These are phyloP conservation scores for Dendrobium catenatum DNA, from an alignment of 106 monocot species.

Conservation along the genomic window DNA sequence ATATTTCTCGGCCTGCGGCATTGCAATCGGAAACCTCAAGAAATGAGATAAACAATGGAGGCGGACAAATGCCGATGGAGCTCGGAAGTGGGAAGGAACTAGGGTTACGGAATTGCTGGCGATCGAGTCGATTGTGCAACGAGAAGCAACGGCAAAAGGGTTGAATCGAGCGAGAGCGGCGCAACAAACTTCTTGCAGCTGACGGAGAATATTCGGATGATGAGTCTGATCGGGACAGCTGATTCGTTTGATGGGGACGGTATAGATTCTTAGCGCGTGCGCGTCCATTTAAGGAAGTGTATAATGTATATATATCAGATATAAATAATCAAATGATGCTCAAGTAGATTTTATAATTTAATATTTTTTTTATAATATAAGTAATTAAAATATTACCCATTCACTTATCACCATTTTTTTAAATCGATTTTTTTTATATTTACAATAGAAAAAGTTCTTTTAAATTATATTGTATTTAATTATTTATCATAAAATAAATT, in stretches of 20 bases:
- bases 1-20: neutral
- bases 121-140: neutral
- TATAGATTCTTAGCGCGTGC: neutral
- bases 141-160: neutral
- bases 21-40: neutral
- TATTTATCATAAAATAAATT: too few species aligned
- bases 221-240: neutral
- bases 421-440: too few species aligned
- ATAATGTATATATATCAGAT: too few species aligned
- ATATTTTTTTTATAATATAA: too few species aligned
- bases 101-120: neutral
- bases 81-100: neutral
- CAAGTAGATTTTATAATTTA: too few species aligned
- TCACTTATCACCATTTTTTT: too few species aligned
- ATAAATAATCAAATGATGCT: too few species aligned
- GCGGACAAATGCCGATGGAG: neutral
- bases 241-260: slow-evolving; percentile 1
- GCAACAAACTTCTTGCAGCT: neutral
- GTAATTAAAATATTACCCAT: too few species aligned
- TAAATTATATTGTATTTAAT: too few species aligned
- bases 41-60: neutral
- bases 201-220: neutral
- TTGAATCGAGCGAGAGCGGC: neutral
- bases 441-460: too few species aligned
- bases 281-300: too few species aligned